Evolutionary conservation across 345 rosid genomes (phyloP), one percentile per base, ranked within the genome.

Genomic region (Combretum micranthum): DNA sequence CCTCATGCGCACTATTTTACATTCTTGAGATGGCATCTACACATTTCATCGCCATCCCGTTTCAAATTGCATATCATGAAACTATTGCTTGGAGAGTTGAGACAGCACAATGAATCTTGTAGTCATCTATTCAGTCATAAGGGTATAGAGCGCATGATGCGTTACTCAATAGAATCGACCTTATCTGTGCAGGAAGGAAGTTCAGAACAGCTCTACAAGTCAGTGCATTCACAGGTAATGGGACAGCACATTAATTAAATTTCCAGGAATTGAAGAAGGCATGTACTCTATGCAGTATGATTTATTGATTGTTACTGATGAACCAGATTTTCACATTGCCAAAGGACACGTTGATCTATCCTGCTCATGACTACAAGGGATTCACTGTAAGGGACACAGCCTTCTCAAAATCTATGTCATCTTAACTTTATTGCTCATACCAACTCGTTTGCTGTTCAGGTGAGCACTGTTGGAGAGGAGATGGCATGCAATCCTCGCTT

Each of bases 321-420:
- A 18, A 52, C 60, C 81, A 93, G 99, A 89, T 93, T 21, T 87
- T 93, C 59, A 74, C 86, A 39, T 74, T 93, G 77, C 97, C 94
- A 1, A 80, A 82, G 72, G 92, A 93, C 48, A 83, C 99, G 47
- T 68, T 80, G 78, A 60, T 93, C 50, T 93, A 89, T 72, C 97
- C 97, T 45, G 96, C 80, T 63, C 99, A 93, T 69, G 99, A 93
- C 69, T 93, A 93, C 81, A 87, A 71, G 67, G 97, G 99, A 45
- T 89, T 82, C 72, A 62, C 83, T 20, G 99, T 92, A 80, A 68
- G 79, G 50, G 52, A 13, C 55, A 23, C 44, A 47, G n/a, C n/a
- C n/a, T n/a, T n/a, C n/a, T n/a, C 12, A 47, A 25, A 15, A n/a
- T n/a, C 20, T 42, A 37, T 20, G 44, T 14, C 3, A 14, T 26